These are phyloP conservation scores for Saitozyma sp. DNA, from an alignment of 768 basidiomycete species.

Conservation along the genomic window DNA sequence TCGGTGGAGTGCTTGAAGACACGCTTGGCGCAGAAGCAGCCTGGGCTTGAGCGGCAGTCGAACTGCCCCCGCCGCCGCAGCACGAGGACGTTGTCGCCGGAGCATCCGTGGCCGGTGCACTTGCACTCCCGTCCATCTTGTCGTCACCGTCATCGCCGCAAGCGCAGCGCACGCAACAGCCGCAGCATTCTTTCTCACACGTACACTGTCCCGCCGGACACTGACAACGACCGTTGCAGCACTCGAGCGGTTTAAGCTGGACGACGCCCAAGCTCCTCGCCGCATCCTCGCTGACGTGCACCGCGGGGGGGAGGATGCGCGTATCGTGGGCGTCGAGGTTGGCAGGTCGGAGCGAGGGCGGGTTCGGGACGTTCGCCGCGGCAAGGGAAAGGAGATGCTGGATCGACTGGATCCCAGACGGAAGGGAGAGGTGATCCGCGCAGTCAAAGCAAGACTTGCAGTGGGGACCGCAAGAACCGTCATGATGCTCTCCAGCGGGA, in stretches of 20 bases:
- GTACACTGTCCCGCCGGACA: slow-evolving; percentile 48
- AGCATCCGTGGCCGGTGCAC: slow-evolving; percentile 10
- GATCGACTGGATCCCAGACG: slow-evolving; percentile 44
- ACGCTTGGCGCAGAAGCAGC: neutral
- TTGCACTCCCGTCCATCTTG: slow-evolving; percentile 6
- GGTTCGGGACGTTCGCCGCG: slow-evolving; percentile 42
- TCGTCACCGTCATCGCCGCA: slow-evolving; percentile 40
- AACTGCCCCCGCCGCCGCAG: slow-evolving; percentile 3
- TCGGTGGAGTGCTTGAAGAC: slow-evolving; percentile 4
- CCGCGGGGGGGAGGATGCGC: slow-evolving; percentile 40
- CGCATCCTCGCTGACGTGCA: slow-evolving; percentile 30
- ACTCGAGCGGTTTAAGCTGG: slow-evolving; percentile 50
- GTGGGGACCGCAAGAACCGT: slow-evolving; percentile 4
- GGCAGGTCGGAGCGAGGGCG: slow-evolving; percentile 2
- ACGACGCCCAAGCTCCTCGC: slow-evolving; percentile 38
- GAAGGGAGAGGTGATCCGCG: slow-evolving; percentile 35
- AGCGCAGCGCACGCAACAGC: slow-evolving; percentile 47
- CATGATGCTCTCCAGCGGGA: neutral
- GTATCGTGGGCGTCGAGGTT: slow-evolving; percentile 39
- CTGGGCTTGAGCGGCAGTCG: neutral
- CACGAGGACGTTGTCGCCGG: slow-evolving; percentile 3
- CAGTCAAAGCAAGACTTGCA: slow-evolving; percentile 44
- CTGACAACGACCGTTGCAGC: slow-evolving; percentile 51
- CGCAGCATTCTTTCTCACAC: slow-evolving; percentile 52
- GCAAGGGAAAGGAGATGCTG: slow-evolving; percentile 41